Evolutionary conservation across 345 rosid genomes (phyloP), one percentile per base, ranked within the genome.

Genomic region (Ceriops zippeliana): DNA sequence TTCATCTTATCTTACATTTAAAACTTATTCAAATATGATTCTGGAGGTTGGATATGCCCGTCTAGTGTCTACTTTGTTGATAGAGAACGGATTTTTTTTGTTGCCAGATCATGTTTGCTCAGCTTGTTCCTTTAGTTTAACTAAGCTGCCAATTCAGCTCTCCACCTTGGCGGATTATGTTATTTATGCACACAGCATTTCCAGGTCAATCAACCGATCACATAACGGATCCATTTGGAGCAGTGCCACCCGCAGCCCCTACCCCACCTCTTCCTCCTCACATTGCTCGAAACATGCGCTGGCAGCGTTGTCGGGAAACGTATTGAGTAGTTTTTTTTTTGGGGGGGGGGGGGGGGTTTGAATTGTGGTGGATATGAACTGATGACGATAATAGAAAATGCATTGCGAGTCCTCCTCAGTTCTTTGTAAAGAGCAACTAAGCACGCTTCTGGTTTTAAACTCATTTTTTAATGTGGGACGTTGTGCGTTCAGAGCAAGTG

Each of bases 361-460:
- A 42, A 30, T 19, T 52, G 58, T 34, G n/a, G 68, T 31, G 59
- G 53, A 65, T 31, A 34, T 15, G 42, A 13, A 26, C 17, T 42
- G 11, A 63, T 30, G 24, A 19, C 15, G 54, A 27, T 47, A 35
- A 54, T 34, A 22, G 35, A 54, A 54, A 31, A 35, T 21, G 21
- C 27, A 9, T 42, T 42, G 19, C 1, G 49, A 42, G 49, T 13
- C 49, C 49, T 42, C 47, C 47, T 42, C 47, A 3, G 49, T 13
- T 42, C 49, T 42, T 42, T 42, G 17, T 13, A 54, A 63, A 27
- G 22, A 31, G 61, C 67, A 54, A 30, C 68, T 71, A 56, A 71
- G 68, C 74, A 71, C 64, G 74, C 62, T 37, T 35, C 54, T 63
- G 54, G 34, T n/a, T 38, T 54, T 66, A 32, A 35, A 38, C 56